These are phyloP conservation scores for Cafeteria roenbergensis DNA, from an alignment of 108 stramenopile species.

Conservation along the genomic window DNA sequence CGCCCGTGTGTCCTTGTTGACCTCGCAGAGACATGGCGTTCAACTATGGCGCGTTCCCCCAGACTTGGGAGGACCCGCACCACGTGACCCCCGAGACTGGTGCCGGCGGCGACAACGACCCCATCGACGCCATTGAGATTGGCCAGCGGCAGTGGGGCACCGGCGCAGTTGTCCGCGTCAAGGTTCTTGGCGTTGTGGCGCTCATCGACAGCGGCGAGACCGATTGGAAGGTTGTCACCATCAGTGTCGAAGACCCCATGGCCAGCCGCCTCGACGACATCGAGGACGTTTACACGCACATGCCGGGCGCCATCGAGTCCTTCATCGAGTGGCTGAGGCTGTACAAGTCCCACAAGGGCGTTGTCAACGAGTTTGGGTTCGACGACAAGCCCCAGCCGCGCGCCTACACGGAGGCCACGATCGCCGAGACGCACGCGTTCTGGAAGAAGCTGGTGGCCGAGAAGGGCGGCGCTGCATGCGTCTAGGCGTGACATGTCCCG, in stretches of 20 bases:
- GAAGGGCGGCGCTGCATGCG: no score
- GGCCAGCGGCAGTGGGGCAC: conserved; percentile 38
- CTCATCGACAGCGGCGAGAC: conserved; percentile 97
- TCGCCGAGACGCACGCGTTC: conserved; percentile 85
- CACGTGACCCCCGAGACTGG: conserved; percentile 80
- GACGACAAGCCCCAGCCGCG: conserved; percentile 83
- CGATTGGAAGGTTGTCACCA: conserved; percentile 90
- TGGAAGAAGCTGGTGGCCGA: conserved; percentile 76
- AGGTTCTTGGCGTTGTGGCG: conserved; percentile 83
- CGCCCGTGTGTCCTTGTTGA: background rate
- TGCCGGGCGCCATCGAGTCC: conserved; percentile 77
- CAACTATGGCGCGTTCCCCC: conserved; percentile 95
- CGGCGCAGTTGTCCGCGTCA: conserved; percentile 73
- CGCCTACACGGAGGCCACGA: conserved; percentile 63
- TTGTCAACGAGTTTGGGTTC: conserved; percentile 85
- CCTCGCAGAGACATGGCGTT: conserved; percentile 45
- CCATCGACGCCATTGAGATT: conserved; percentile 69
- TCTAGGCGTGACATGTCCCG: no score
- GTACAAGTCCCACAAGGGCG: conserved; percentile 83
- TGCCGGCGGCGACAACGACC: conserved; percentile 80
- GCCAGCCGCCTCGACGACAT: conserved; percentile 84
- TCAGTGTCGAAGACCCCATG: conserved; percentile 84
- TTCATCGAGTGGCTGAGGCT: conserved; percentile 77
- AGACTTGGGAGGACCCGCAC: conserved; percentile 93
- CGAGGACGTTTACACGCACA: conserved; percentile 74